Percentiles rank a stretch among this genome's conserved stretches.
These are phyloP conservation scores for Curvularia sp. DNA, from an alignment of 2,329 filamentous ascomycete species.

Conservation along the genomic window DNA sequence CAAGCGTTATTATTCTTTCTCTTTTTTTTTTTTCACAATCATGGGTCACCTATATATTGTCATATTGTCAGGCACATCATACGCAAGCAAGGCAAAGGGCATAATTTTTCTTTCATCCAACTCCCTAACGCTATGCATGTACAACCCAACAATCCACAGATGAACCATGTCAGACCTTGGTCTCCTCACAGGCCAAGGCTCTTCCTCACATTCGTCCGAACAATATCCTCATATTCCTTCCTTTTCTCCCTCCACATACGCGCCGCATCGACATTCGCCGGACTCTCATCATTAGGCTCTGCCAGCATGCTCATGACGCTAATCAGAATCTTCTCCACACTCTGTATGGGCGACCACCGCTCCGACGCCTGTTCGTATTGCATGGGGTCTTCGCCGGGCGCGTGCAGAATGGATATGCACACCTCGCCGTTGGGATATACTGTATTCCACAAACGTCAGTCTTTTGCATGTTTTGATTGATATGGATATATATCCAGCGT, in stretches of 20 bases:
- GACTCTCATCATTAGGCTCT: conserved; percentile 92
- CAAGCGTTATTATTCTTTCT: not conserved
- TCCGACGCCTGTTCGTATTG: conserved; percentile 91
- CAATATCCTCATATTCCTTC: conserved; percentile 78
- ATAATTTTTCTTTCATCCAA: conserved; percentile 5
- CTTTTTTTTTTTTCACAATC: not conserved
- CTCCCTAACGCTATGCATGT: conserved; percentile 26
- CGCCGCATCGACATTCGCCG: conserved; percentile 93
- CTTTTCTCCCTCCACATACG: conserved; percentile 83
- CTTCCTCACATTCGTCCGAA: conserved; percentile 63
- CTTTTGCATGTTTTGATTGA: not conserved
- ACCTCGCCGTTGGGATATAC: conserved; percentile 86
- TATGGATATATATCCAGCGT: not conserved
- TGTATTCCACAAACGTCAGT: conserved; percentile 37
- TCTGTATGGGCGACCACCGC: conserved; percentile 94
- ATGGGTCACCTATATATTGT: not conserved
- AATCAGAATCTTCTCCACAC: conserved; percentile 90
- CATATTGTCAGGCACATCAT: not conserved
- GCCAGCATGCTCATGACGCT: conserved; percentile 92
- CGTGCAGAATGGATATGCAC: conserved; percentile 96
- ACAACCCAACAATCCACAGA: not conserved
- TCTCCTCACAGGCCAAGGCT: conserved; percentile 45
- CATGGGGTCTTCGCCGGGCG: conserved; percentile 90
- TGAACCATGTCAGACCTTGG: not conserved
- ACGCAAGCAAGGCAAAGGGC: not conserved